phyloP scores from a whole-genome alignment of 257 asterid species.

The Thymus quinquecostatus region DNA sequence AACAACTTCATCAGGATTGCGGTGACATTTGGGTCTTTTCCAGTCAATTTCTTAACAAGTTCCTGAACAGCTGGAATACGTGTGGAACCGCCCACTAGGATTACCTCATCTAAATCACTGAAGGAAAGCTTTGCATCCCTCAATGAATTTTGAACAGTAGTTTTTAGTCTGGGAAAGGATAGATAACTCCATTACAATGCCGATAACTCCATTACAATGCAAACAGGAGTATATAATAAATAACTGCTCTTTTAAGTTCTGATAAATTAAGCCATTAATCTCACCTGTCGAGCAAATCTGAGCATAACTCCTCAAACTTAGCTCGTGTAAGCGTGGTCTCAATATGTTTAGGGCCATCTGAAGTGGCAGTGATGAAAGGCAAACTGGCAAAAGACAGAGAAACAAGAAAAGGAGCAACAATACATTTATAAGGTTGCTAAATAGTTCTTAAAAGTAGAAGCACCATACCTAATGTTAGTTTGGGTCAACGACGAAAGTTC shows the following conservation, averaged over 20 bases:
- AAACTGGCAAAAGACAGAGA: conserved; percentile 49
- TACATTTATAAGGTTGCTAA: conserved; percentile 12
- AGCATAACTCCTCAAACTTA: conserved; percentile 92
- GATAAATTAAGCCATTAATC: conserved; percentile 15
- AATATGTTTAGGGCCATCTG: conserved; percentile 97
- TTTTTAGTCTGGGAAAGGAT: conserved; percentile 63
- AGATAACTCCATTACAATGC: too few relatives aligned
- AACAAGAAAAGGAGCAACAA: conserved; percentile 11
- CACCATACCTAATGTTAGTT: conserved; percentile 74
- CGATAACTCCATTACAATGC: not conserved
- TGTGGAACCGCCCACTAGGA: conserved; percentile 97
- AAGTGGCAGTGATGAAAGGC: conserved; percentile 98
- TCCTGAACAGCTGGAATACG: conserved; percentile 99
- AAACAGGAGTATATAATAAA: not conserved
- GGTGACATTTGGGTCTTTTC: conserved; percentile 95
- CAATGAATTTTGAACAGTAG: conserved; percentile 88
- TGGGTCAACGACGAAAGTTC: conserved; percentile 92
- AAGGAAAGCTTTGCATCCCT: conserved; percentile 93
- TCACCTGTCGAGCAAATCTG: conserved; percentile 93
- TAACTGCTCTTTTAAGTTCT: not conserved
- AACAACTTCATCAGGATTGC: conserved; percentile 98
- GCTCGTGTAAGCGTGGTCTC: conserved; percentile 93
- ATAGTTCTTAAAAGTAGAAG: not conserved
- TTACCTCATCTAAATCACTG: conserved; percentile 86
- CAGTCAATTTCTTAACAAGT: conserved; percentile 87